Percentiles rank a stretch among this genome's conserved stretches.
These are phyloP conservation scores for Podaxis pistillaris DNA, from an alignment of 768 basidiomycete species.

Conservation along the genomic window DNA sequence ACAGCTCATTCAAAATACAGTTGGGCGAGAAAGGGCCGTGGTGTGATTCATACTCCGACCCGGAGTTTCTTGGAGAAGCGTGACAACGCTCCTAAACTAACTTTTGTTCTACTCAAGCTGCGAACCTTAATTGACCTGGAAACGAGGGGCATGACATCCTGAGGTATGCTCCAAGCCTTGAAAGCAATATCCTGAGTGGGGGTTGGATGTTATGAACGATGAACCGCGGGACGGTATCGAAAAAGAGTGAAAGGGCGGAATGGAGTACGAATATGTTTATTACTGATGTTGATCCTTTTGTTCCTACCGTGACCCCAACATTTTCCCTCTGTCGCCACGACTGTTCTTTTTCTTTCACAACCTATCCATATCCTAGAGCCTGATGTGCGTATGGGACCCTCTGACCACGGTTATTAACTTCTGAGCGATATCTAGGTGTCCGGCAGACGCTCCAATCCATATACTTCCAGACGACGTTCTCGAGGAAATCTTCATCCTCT, in stretches of 20 bases:
- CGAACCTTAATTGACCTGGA: too few species aligned
- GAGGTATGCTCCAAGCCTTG: too few species aligned
- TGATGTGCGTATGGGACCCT: background rate
- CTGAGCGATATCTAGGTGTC: background rate
- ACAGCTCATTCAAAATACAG: too few species aligned
- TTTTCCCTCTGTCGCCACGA: background rate
- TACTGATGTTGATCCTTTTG: background rate
- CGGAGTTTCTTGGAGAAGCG: too few species aligned
- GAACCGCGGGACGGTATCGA: too few species aligned
- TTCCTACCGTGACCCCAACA: background rate
- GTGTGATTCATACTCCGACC: too few species aligned
- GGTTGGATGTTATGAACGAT: too few species aligned
- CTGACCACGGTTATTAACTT: background rate
- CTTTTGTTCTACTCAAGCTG: too few species aligned
- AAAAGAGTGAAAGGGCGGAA: background rate
- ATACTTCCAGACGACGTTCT: slow-evolving; percentile 11
- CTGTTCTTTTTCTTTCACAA: background rate
- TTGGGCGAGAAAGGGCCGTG: too few species aligned
- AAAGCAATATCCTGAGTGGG: too few species aligned
- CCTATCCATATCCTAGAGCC: background rate
- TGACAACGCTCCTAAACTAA: too few species aligned
- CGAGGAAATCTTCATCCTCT: slow-evolving; percentile 5
- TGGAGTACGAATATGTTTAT: background rate
- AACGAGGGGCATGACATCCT: too few species aligned
- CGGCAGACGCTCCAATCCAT: slow-evolving; percentile 3